Conservation (phyloP, 495 filamentous ascomycete genomes). For the Penicillium chermesinum region DNA sequence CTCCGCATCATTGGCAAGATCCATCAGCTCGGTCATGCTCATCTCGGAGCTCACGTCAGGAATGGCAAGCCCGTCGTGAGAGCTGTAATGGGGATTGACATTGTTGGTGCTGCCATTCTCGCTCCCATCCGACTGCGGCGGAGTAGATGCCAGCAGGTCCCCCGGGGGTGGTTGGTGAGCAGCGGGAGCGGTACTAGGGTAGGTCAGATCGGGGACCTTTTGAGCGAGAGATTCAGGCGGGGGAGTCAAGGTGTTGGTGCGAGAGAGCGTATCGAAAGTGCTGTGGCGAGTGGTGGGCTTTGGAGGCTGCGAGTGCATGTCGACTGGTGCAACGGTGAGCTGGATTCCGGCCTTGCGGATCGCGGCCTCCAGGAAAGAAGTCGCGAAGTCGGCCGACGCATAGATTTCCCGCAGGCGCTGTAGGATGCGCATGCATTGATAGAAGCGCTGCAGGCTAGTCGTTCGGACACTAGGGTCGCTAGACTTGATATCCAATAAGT, state of each 20-base stretch:
- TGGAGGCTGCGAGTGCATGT: slow-evolving; percentile 25
- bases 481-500: slow-evolving; percentile 83
- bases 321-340: slow-evolving; percentile 38
- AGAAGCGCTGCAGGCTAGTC: slow-evolving; percentile 68
- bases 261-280: slow-evolving; percentile 21
- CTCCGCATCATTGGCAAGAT: slow-evolving; percentile 44
- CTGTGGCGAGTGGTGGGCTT: slow-evolving; percentile 5
- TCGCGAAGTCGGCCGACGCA: slow-evolving; percentile 79
- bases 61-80: slow-evolving; percentile 31
- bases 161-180: slow-evolving; percentile 15
- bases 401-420: slow-evolving; percentile 77
- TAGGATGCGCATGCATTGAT: slow-evolving; percentile 81
- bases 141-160: slow-evolving; percentile 37
- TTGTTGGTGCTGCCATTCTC: slow-evolving; percentile 44
- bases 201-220: slow-evolving; percentile 42
- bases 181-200: slow-evolving; percentile 25
- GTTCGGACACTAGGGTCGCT: slow-evolving; percentile 61
- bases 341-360: slow-evolving; percentile 73
- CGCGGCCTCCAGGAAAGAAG: slow-evolving; percentile 77
- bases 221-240: slow-evolving; percentile 43
- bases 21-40: slow-evolving; percentile 44
- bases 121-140: slow-evolving; percentile 41
- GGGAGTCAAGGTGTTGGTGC: slow-evolving; percentile 35
- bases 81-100: slow-evolving; percentile 30
- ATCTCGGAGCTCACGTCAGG: slow-evolving; percentile 33